A percentile compares a stretch with the other conserved stretches of the same genome.
phyloP scores from a whole-genome alignment of 1,139 yeast species.

The Scheffersomyces illinoinensis region DNA sequence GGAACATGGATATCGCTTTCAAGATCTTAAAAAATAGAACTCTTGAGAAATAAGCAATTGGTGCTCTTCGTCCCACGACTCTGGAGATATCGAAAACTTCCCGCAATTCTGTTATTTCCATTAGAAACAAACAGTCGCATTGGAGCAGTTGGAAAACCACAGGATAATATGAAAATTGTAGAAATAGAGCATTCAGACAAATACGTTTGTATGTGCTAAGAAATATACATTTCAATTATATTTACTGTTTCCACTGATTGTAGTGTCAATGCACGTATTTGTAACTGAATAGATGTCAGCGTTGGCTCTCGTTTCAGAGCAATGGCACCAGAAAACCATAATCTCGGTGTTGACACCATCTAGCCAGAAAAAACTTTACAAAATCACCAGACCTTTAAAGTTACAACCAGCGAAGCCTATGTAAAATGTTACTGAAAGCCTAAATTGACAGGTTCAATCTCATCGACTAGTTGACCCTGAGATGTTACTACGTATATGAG shows the following conservation, averaged over 20 bases:
- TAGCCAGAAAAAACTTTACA: no score
- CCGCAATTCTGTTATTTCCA: no score
- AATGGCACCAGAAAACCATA: background rate
- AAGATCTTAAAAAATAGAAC: background rate
- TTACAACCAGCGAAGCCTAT: background rate
- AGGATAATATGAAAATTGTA: no score
- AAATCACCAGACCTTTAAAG: background rate
- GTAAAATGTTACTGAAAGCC: constrained; percentile 6
- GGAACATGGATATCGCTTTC: background rate
- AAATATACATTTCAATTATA: background rate
- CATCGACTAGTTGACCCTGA: constrained; percentile 4
- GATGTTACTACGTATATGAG: background rate
- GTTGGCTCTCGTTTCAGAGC: no score
- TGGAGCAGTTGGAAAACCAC: no score
- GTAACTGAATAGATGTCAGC: background rate
- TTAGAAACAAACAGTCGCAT: no score
- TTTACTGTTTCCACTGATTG: no score
- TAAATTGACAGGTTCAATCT: background rate
- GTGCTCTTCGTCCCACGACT: background rate
- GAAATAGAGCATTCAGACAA: background rate
- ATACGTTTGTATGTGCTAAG: background rate
- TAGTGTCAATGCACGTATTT: no score
- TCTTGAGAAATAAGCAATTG: no score
- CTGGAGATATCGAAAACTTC: background rate
- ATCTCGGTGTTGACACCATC: background rate